These are phyloP conservation scores for Spiraea crenata DNA, from an alignment of 331 rosid species.

Conservation along the genomic window DNA sequence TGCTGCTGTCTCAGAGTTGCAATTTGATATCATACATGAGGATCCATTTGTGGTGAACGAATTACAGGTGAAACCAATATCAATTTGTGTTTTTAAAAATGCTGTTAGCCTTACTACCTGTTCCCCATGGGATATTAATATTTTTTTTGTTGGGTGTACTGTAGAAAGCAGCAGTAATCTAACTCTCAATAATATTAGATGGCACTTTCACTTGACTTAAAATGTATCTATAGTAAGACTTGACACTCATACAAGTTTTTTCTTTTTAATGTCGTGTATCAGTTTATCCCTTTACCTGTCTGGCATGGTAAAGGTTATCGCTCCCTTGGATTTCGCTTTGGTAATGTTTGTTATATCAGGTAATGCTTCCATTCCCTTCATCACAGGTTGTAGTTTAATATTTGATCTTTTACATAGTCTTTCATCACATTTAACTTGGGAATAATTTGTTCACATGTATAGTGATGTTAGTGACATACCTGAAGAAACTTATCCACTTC, in stretches of 20 bases:
- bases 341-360: constrained; percentile 92
- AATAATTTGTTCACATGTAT: constrained; percentile 28
- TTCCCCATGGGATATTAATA: neutral
- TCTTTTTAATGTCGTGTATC: constrained; percentile 31
- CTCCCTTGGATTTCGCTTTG: constrained; percentile 90
- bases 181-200: neutral
- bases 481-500: constrained; percentile 87
- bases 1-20: constrained; percentile 93
- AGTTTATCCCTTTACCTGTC: constrained; percentile 88
- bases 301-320: constrained; percentile 92
- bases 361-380: constrained; percentile 35
- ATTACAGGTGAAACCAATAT: constrained; percentile 52
- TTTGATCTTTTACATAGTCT: neutral
- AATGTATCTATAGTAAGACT: neutral
- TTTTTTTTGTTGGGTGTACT: neutral
- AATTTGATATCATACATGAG: constrained; percentile 68
- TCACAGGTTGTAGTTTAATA: neutral
- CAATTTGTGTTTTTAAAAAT: neutral
- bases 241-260: neutral
- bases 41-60: constrained; percentile 69
- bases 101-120: neutral
- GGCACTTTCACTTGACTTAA: neutral
- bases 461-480: constrained; percentile 95
- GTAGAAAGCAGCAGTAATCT: neutral
- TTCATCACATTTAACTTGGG: constrained; percentile 22